Percentiles rank a stretch among this genome's conserved stretches.
Evolutionary conservation across 2,329 filamentous ascomycete genomes (phyloP).

Genomic region (Colletotrichum agaves): DNA sequence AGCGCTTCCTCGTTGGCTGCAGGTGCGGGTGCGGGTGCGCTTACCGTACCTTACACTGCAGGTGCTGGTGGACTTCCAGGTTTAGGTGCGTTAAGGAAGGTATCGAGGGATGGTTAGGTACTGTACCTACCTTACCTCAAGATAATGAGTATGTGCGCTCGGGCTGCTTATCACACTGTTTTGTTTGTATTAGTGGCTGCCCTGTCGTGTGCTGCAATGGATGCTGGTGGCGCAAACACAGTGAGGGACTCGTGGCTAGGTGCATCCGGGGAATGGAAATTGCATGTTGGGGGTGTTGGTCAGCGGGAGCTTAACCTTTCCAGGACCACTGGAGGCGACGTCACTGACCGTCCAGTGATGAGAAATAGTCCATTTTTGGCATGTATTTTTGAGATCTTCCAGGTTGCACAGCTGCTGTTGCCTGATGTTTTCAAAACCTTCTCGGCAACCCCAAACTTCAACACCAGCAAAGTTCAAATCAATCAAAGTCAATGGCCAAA

Average conservation of each 20-base stretch:
- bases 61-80: constrained; percentile 16
- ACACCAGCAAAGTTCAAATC: constrained; percentile 2
- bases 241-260: background rate
- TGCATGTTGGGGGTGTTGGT: constrained; percentile 22
- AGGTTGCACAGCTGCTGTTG: background rate
- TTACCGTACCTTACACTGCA: background rate
- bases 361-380: background rate
- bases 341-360: constrained; percentile 19
- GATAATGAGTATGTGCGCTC: constrained; percentile 17
- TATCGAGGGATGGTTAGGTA: background rate
- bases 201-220: too few relatives aligned
- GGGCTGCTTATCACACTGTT: constrained; percentile 15
- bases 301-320: constrained; percentile 25
- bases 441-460: background rate
- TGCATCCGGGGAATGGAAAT: constrained; percentile 37
- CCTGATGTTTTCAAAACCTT: background rate
- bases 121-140: too few relatives aligned
- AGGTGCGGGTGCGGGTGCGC: constrained; percentile 18
- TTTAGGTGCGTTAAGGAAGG: background rate
- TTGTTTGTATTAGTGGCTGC: constrained; percentile 4
- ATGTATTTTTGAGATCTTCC: background rate
- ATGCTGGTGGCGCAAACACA: too few relatives aligned
- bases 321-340: constrained; percentile 26
- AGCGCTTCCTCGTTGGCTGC: constrained; percentile 12
- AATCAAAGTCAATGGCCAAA: background rate